phyloP scores from a whole-genome alignment of 78 protist species.

The Dictyostelium firmibasis region DNA sequence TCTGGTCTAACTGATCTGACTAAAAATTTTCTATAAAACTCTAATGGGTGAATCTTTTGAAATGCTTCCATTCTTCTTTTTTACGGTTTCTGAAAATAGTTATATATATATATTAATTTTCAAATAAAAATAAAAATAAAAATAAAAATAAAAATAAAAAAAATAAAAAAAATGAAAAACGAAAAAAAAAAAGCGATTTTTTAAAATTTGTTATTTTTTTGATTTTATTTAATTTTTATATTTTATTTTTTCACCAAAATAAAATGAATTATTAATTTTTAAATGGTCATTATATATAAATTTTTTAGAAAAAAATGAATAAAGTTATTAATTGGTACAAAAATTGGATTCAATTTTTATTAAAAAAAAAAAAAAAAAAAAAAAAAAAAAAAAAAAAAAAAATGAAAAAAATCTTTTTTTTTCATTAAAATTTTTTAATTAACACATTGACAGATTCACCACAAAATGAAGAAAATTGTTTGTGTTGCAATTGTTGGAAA shows the following conservation, averaged over 20 bases:
- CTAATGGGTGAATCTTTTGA: slow-evolving; percentile 81
- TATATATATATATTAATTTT: not conserved
- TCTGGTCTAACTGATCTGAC: slow-evolving; percentile 82
- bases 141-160: not conserved
- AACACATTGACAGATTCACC: not conserved
- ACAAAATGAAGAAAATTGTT: slow-evolving; percentile 44
- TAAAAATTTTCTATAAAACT: slow-evolving; percentile 79
- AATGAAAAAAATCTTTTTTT: not conserved
- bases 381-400: not conserved
- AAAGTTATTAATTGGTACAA: too few species aligned
- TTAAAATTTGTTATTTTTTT: not conserved
- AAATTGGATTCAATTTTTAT: too few species aligned
- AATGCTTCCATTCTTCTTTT: slow-evolving; percentile 78
- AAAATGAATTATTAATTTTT: too few species aligned
- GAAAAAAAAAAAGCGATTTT: not conserved
- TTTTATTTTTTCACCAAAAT: not conserved
- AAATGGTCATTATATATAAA: too few species aligned
- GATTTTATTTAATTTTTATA: not conserved
- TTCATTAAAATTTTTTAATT: not conserved
- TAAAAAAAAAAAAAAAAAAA: not conserved
- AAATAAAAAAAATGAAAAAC: not conserved
- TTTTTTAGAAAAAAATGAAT: too few species aligned
- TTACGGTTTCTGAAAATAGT: not conserved
- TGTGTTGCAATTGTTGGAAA: slow-evolving; percentile 75
- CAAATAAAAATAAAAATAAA: not conserved